phyloP scores from a whole-genome alignment of 1,139 yeast species.

The Kodamaea plutei region DNA sequence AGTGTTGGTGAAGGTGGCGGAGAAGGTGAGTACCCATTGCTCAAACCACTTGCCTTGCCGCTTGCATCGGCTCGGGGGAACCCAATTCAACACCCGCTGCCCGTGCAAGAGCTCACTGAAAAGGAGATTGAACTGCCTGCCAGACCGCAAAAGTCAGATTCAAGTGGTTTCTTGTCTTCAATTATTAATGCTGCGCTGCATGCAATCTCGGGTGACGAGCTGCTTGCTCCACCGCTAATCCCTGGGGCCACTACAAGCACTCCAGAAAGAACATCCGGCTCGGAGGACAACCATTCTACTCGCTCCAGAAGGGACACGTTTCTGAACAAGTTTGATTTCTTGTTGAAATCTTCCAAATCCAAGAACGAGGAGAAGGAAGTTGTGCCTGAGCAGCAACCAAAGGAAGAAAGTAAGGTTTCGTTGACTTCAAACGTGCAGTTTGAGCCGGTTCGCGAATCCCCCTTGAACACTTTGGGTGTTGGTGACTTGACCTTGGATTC shows the following conservation, averaged over 20 bases:
- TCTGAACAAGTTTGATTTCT: slow-evolving; percentile 16
- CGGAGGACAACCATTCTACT: neutral
- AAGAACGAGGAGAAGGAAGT: neutral
- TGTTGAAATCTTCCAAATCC: slow-evolving; percentile 15
- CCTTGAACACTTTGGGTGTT: slow-evolving; percentile 62
- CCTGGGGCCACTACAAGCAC: slow-evolving; percentile 5
- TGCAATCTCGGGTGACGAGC: slow-evolving; percentile 10
- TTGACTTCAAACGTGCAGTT: slow-evolving; percentile 39
- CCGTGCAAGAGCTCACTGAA: slow-evolving; percentile 7
- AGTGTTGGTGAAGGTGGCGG: too few relatives aligned
- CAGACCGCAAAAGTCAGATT: slow-evolving; percentile 13
- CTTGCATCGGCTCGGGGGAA: neutral
- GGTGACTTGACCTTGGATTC: slow-evolving; percentile 66
- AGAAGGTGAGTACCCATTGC: neutral
- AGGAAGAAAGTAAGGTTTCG: slow-evolving; percentile 1
- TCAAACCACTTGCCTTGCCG: neutral
- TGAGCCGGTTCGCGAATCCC: slow-evolving; percentile 53
- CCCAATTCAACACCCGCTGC: slow-evolving; percentile 7
- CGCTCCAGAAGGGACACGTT: slow-evolving; percentile 11
- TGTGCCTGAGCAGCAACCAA: neutral
- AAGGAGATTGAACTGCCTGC: slow-evolving; percentile 1
- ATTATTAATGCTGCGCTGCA: slow-evolving; percentile 28
- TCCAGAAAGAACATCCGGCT: slow-evolving; percentile 4
- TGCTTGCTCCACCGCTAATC: slow-evolving; percentile 6
- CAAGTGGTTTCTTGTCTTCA: slow-evolving; percentile 24